phyloP scores from a whole-genome alignment of 2,329 filamentous ascomycete species.

The Aspergillus chevalieri region DNA sequence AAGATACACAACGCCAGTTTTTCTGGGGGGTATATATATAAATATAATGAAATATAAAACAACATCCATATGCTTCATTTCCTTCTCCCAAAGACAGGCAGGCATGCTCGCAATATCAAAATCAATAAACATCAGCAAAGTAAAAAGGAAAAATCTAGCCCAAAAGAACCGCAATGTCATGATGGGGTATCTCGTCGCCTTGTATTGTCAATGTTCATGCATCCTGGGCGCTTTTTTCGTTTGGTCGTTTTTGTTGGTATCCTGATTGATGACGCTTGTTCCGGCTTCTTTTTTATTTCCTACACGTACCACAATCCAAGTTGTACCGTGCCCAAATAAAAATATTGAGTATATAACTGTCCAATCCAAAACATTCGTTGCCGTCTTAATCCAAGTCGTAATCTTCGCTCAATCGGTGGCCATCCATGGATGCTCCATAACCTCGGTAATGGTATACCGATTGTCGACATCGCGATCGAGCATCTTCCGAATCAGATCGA shows the following conservation, averaged over 20 bases:
- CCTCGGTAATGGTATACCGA: conserved; percentile 78
- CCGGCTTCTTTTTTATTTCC: background rate
- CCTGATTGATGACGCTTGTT: background rate
- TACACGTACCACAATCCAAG: background rate
- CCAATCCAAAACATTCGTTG: too few relatives aligned
- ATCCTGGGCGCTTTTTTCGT: background rate
- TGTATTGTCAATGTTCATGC: background rate
- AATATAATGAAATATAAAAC: too few relatives aligned
- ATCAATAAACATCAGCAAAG: too few relatives aligned
- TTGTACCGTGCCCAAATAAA: background rate
- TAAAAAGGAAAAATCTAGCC: background rate
- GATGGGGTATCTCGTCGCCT: background rate
- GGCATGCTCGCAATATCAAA: too few relatives aligned
- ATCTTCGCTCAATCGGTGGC: conserved; percentile 11
- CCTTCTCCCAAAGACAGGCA: too few relatives aligned
- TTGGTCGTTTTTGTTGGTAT: background rate
- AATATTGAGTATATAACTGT: too few relatives aligned
- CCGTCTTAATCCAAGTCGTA: too few relatives aligned
- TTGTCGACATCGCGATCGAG: conserved; percentile 80
- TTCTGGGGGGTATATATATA: too few relatives aligned
- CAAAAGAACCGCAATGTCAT: background rate
- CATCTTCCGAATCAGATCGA: conserved; percentile 87
- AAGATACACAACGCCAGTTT: too few relatives aligned
- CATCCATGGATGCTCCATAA: conserved; percentile 82
- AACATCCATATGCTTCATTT: too few relatives aligned